Evolutionary conservation across 1,139 yeast species (phyloP).

Genomic region (Candida sanyaensis): DNA sequence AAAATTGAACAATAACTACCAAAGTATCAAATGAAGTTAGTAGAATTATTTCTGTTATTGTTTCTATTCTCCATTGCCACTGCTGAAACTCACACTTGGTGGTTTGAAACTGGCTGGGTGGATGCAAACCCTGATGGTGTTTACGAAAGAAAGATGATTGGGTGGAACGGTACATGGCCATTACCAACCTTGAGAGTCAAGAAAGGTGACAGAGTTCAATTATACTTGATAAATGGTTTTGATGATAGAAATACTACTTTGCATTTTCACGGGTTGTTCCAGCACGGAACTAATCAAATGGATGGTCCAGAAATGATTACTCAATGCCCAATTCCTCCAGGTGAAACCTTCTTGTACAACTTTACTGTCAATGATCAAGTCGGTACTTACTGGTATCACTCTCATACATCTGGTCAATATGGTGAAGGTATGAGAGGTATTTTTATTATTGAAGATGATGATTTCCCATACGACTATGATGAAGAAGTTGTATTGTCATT

Average conservation of each 20-base stretch:
- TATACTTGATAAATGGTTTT: slow-evolving; percentile 61
- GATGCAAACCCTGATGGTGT: slow-evolving; percentile 42
- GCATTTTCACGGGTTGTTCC: slow-evolving; percentile 79
- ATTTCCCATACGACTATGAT: slow-evolving; percentile 60
- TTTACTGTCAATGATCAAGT: slow-evolving; percentile 65
- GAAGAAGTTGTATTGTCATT: slow-evolving; percentile 59
- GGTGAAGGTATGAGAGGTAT: slow-evolving; percentile 79
- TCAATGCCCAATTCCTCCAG: slow-evolving; percentile 77
- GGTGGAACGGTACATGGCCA: slow-evolving; percentile 75
- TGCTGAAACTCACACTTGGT: slow-evolving; percentile 53
- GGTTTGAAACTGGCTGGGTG: slow-evolving; percentile 59
- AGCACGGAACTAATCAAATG: slow-evolving; percentile 60
- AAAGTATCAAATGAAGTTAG: slow-evolving; percentile 6
- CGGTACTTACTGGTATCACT: slow-evolving; percentile 83
- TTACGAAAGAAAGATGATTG: slow-evolving; percentile 53
- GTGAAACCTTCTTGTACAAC: slow-evolving; percentile 61
- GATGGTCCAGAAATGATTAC: slow-evolving; percentile 81
- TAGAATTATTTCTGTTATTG: slow-evolving; percentile 5
- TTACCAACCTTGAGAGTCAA: slow-evolving; percentile 67
- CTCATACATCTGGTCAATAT: slow-evolving; percentile 77
- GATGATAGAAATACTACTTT: slow-evolving; percentile 57
- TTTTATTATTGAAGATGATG: slow-evolving; percentile 64
- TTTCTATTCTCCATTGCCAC: slow-evolving; percentile 15
- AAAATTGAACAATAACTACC: not conserved
- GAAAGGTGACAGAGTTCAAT: slow-evolving; percentile 60